Evolutionary conservation across 441 rosid genomes (phyloP).

Genomic region (Syzygium malaccense): DNA sequence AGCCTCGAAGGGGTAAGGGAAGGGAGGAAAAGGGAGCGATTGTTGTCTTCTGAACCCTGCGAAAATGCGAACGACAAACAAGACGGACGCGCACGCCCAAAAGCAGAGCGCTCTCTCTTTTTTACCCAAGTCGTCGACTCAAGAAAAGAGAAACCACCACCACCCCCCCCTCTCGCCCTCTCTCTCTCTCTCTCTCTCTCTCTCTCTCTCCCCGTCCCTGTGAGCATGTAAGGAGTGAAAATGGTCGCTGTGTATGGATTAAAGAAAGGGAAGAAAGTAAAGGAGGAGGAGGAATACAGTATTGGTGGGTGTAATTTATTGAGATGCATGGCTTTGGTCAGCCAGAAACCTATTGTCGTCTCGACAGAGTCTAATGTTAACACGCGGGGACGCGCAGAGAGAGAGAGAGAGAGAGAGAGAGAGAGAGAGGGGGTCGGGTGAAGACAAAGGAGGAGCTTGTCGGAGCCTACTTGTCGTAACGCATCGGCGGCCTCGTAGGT

Average conservation of each 20-base stretch:
- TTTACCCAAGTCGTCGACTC: background rate
- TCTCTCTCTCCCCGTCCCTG: background rate
- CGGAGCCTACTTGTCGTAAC: background rate
- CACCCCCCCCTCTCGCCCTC: background rate
- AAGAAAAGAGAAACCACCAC: background rate
- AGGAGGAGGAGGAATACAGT: background rate
- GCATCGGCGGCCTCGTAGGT: background rate
- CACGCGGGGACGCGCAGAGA: background rate
- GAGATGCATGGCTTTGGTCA: background rate
- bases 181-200: background rate
- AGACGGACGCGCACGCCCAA: background rate
- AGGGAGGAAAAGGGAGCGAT: background rate
- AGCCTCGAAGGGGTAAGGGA: background rate
- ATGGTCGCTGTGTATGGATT: background rate
- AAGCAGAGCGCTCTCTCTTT: background rate
- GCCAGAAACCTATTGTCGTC: background rate
- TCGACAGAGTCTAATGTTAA: background rate
- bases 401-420: background rate
- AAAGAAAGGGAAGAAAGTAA: background rate
- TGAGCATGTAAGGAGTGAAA: background rate
- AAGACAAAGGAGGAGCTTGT: background rate
- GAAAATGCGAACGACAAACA: constrained; percentile 20
- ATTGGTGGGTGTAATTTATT: background rate
- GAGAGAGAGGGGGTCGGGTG: too few species aligned
- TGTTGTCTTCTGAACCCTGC: constrained; percentile 9